A percentile compares a stretch with the other conserved stretches of the same genome.
Evolutionary conservation across 805 yeast species (phyloP).

Genomic region (Pichia exigua): DNA sequence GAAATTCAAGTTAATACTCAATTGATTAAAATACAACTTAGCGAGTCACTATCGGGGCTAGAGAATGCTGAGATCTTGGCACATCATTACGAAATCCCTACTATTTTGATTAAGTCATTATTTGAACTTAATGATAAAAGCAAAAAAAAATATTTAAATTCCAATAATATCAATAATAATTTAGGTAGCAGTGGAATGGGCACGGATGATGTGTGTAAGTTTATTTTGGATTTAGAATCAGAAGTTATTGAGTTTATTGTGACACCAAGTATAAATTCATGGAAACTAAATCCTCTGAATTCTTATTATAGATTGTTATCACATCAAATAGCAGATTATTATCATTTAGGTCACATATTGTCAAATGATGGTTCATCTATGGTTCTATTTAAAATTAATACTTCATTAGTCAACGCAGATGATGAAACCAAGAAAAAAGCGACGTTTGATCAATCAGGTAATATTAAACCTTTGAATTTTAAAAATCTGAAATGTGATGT

Average conservation of each 20-base stretch:
- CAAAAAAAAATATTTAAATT: slow-evolving; percentile 4
- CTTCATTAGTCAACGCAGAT: slow-evolving; percentile 30
- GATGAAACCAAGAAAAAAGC: slow-evolving; percentile 27
- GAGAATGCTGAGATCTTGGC: slow-evolving; percentile 19
- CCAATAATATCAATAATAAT: background rate
- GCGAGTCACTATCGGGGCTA: slow-evolving; percentile 3
- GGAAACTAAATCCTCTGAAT: slow-evolving; percentile 49
- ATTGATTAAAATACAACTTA: slow-evolving; percentile 8
- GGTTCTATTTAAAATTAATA: slow-evolving; percentile 32
- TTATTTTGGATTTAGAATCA: slow-evolving; percentile 42
- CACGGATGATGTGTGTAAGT: slow-evolving; percentile 33
- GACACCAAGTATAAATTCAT: slow-evolving; percentile 31
- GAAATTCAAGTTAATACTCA: background rate
- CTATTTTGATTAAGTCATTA: slow-evolving; percentile 25
- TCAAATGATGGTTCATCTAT: slow-evolving; percentile 44
- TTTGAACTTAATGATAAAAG: slow-evolving; percentile 22
- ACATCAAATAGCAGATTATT: slow-evolving; percentile 65
- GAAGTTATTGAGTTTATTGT: slow-evolving; percentile 39
- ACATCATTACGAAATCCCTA: slow-evolving; percentile 20
- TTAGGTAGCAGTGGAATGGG: background rate
- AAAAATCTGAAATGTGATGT: slow-evolving; percentile 26
- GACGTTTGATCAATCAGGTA: slow-evolving; percentile 26
- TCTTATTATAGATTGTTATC: slow-evolving; percentile 61
- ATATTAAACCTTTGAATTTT: slow-evolving; percentile 27
- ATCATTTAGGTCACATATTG: slow-evolving; percentile 48